Percentiles rank a stretch among this genome's conserved stretches.
Evolutionary conservation across 2,329 filamentous ascomycete genomes (phyloP).

Genomic region (Nemania sp.): DNA sequence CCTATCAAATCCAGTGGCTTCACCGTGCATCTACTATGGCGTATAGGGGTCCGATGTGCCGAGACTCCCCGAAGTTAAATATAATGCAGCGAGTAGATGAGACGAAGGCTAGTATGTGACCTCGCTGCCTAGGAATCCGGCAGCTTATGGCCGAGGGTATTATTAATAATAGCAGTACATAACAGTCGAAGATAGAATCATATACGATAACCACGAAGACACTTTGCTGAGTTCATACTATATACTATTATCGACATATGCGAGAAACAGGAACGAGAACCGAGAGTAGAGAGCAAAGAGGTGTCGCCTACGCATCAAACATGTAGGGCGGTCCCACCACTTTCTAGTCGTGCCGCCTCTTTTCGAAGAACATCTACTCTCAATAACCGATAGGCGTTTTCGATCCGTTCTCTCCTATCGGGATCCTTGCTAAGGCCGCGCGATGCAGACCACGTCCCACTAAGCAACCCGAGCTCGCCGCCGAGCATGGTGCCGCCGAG

Average conservation of each 20-base stretch:
- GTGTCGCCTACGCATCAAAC: conserved; percentile 25
- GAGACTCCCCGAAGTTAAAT: not conserved
- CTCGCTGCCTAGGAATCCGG: too few species aligned
- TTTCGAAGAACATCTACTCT: conserved; percentile 71
- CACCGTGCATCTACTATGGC: not conserved
- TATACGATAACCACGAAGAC: too few species aligned
- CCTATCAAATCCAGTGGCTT: not conserved
- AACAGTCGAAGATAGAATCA: too few species aligned
- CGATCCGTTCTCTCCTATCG: conserved; percentile 66
- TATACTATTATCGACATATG: not conserved
- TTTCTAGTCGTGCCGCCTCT: conserved; percentile 68
- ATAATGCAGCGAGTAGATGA: too few species aligned
- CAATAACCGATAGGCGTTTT: conserved; percentile 72
- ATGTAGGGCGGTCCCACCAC: conserved; percentile 15
- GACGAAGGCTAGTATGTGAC: too few species aligned
- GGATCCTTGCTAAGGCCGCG: conserved; percentile 66
- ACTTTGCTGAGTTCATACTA: too few species aligned
- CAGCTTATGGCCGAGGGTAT: too few species aligned
- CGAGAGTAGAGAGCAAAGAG: too few species aligned
- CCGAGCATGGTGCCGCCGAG: conserved; percentile 72
- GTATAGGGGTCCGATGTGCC: not conserved
- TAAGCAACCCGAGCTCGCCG: conserved; percentile 71
- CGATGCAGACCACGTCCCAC: conserved; percentile 66
- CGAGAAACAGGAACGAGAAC: not conserved
- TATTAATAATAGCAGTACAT: too few species aligned